A percentile compares a stretch with the other conserved stretches of the same genome.
These are phyloP conservation scores for Parietaria judaica DNA, from an alignment of 306 rosid genomes.

Conservation along the genomic window DNA sequence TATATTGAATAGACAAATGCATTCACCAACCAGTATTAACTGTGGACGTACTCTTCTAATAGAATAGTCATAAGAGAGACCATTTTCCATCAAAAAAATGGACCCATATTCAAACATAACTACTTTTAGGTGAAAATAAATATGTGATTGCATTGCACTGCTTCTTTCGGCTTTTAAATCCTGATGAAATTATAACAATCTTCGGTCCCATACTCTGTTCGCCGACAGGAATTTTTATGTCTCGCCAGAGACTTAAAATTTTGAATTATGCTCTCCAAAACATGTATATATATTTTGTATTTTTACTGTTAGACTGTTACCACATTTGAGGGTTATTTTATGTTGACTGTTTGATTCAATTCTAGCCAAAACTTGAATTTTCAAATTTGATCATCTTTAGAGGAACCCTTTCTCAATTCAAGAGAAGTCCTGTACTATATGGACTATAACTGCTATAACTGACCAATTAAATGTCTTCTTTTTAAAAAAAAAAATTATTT, in stretches of 20 bases:
- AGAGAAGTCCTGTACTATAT: no score
- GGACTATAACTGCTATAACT: no score
- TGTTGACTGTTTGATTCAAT: no score
- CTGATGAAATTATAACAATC: not conserved
- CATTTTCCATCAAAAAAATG: not conserved
- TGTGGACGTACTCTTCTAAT: not conserved
- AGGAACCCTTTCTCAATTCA: no score
- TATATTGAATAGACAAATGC: not conserved
- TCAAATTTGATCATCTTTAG: no score
- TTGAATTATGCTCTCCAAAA: not conserved
- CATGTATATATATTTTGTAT: no score
- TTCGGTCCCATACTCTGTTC: constrained; percentile 1
- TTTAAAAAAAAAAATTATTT: no score
- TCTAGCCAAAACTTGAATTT: no score
- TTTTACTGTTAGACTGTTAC: no score
- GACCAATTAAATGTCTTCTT: no score
- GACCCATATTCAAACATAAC: constrained; percentile 10
- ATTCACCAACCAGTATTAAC: not conserved
- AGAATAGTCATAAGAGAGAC: not conserved
- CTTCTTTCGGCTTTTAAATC: not conserved
- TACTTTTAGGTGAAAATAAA: constrained; percentile 6
- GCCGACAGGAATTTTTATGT: constrained; percentile 2
- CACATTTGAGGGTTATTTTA: no score
- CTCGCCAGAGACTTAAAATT: not conserved
- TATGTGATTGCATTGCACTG: not conserved